phyloP scores from a whole-genome alignment of 441 rosid genomes.

The Geranium incanum region DNA sequence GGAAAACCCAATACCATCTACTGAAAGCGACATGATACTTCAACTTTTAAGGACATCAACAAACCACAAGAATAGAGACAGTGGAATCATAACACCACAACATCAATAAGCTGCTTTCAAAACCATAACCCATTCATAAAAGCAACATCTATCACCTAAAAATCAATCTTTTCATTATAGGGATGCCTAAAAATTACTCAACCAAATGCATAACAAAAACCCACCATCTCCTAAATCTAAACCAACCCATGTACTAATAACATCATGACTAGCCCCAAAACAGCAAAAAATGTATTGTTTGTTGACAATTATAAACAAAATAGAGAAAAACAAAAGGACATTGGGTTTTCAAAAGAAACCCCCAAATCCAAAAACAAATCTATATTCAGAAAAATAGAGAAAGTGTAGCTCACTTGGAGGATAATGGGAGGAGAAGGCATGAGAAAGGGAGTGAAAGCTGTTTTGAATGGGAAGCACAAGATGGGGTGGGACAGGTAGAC shows the following conservation, averaged over 20 bases:
- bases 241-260: no score
- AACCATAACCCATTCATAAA: background rate
- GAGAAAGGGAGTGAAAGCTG: constrained; percentile 46
- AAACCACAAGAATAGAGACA: background rate
- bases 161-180: background rate
- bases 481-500: constrained; percentile 79
- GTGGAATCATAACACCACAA: background rate
- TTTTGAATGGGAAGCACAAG: constrained; percentile 70
- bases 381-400: no score
- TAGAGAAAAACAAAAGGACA: no score
- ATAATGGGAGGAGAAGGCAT: constrained; percentile 50
- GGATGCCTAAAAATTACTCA: background rate
- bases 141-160: no score
- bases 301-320: no score
- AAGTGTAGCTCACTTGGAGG: constrained; percentile 29
- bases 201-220: background rate
- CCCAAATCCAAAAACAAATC: no score
- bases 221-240: background rate
- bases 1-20: background rate
- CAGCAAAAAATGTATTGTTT: no score
- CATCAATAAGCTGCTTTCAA: background rate
- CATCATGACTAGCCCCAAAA: no score
- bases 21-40: background rate
- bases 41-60: background rate
- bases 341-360: no score